Conservation (phyloP, 345 rosid genomes). For the Syzygium jambos region DNA sequence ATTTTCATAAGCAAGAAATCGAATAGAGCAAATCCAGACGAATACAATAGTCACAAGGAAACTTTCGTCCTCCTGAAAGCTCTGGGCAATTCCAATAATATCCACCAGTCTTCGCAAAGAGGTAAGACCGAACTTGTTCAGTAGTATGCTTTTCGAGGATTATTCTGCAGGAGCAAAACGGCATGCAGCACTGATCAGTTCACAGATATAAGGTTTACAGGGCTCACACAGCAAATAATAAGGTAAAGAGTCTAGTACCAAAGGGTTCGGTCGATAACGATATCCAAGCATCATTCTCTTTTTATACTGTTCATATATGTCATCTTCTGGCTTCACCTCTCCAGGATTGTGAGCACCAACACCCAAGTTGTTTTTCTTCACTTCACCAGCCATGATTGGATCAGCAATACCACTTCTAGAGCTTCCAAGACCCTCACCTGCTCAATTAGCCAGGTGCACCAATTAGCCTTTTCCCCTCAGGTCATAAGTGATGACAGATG, state of each 20-base stretch:
- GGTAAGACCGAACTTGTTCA: slow-evolving; percentile 4
- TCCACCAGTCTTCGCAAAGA: background rate
- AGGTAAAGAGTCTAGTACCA: slow-evolving; percentile 33
- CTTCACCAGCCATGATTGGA: slow-evolving; percentile 84
- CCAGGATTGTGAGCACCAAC: slow-evolving; percentile 94
- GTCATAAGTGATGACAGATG: background rate
- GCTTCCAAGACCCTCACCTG: slow-evolving; percentile 99
- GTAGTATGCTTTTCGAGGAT: slow-evolving; percentile 68
- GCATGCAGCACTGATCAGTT: background rate
- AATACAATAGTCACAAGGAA: background rate
- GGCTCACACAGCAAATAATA: background rate
- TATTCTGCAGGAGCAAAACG: slow-evolving; percentile 25
- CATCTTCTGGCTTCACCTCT: slow-evolving; percentile 85
- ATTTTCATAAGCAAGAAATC: background rate
- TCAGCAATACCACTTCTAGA: slow-evolving; percentile 83
- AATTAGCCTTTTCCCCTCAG: background rate
- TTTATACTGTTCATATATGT: slow-evolving; percentile 97
- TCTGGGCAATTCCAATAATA: background rate
- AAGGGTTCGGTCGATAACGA: slow-evolving; percentile 88
- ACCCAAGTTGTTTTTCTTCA: slow-evolving; percentile 86
- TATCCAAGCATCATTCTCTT: slow-evolving; percentile 99
- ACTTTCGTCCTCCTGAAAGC: background rate
- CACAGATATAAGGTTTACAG: background rate
- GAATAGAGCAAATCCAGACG: background rate
- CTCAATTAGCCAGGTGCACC: background rate